A percentile compares a stretch with the other conserved stretches of the same genome.
These are phyloP conservation scores for Fusarium paranaense DNA, from an alignment of 2,329 filamentous ascomycete species.

Conservation along the genomic window DNA sequence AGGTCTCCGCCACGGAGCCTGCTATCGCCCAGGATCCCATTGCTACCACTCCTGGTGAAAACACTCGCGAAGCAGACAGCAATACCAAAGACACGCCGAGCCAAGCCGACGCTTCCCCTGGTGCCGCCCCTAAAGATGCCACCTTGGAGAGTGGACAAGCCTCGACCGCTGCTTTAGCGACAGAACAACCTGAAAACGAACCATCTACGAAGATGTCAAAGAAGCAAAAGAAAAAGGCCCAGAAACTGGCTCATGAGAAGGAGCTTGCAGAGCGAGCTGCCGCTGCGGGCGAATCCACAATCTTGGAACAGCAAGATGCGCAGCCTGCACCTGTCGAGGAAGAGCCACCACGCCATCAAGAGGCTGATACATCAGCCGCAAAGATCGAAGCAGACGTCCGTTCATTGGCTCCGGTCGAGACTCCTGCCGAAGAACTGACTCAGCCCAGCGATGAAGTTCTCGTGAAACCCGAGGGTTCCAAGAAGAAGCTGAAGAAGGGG, in stretches of 20 bases:
- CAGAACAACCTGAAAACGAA: background rate
- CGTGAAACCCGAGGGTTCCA: background rate
- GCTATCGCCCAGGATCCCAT: background rate
- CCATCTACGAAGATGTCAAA: slow-evolving; percentile 43
- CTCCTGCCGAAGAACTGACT: slow-evolving; percentile 12
- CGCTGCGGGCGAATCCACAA: background rate
- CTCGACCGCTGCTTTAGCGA: background rate
- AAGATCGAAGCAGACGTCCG: background rate
- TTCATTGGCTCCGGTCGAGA: background rate
- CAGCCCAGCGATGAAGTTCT: slow-evolving; percentile 26
- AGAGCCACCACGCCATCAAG: background rate
- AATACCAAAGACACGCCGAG: background rate
- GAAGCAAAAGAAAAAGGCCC: slow-evolving; percentile 53
- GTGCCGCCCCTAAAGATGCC: background rate
- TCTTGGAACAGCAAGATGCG: background rate
- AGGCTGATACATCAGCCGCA: background rate
- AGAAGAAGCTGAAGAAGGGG: slow-evolving; percentile 55
- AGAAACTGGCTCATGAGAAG: slow-evolving; percentile 44
- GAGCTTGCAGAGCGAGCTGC: slow-evolving; percentile 12
- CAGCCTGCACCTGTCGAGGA: slow-evolving; percentile 2
- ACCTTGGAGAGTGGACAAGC: background rate
- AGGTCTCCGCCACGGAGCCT: background rate
- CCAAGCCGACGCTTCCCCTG: background rate
- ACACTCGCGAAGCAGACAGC: background rate
- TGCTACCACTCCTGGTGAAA: background rate